Conservation (phyloP, 2,329 filamentous ascomycete genomes). For the Fusarium dlaminii region DNA sequence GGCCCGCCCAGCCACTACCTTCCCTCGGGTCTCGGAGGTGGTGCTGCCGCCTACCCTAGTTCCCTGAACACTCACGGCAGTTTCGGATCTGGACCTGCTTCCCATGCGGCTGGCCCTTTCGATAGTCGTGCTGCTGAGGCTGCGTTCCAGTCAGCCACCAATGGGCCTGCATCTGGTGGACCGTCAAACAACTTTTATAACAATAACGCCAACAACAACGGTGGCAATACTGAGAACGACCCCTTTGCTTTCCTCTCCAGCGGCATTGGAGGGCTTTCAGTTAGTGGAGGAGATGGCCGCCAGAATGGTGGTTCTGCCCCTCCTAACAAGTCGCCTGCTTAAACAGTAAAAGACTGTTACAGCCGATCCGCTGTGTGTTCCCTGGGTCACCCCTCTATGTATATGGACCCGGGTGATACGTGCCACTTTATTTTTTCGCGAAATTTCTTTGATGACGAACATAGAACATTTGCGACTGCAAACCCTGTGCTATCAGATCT, state of each 20-base stretch:
- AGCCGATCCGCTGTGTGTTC: slow-evolving; percentile 41
- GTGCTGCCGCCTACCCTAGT: slow-evolving; percentile 77
- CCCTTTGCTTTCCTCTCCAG: slow-evolving; percentile 83
- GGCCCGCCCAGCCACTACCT: slow-evolving; percentile 90
- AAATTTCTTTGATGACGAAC: slow-evolving; percentile 54
- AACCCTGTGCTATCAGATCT: slow-evolving; percentile 54
- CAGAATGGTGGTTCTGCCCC: slow-evolving; percentile 69
- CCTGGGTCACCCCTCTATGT: slow-evolving; percentile 37
- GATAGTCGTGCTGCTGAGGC: slow-evolving; percentile 94
- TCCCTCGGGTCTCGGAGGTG: slow-evolving; percentile 80
- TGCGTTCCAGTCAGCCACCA: slow-evolving; percentile 89
- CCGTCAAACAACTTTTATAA: slow-evolving; percentile 65
- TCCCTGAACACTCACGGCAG: slow-evolving; percentile 77
- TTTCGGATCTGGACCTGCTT: slow-evolving; percentile 78
- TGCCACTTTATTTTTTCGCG: slow-evolving; percentile 42
- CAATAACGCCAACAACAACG: slow-evolving; percentile 71
- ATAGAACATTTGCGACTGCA: slow-evolving; percentile 59
- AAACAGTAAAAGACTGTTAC: slow-evolving; percentile 44
- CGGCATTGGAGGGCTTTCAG: slow-evolving; percentile 76
- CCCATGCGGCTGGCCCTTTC: slow-evolving; percentile 87
- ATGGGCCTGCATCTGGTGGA: slow-evolving; percentile 80
- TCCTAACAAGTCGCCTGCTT: slow-evolving; percentile 69
- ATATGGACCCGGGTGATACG: slow-evolving; percentile 34
- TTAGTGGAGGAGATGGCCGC: slow-evolving; percentile 71
- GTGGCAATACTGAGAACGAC: slow-evolving; percentile 73